Evolutionary conservation across 1,139 yeast species (phyloP).

Genomic region (Suhomyces yuchorum): DNA sequence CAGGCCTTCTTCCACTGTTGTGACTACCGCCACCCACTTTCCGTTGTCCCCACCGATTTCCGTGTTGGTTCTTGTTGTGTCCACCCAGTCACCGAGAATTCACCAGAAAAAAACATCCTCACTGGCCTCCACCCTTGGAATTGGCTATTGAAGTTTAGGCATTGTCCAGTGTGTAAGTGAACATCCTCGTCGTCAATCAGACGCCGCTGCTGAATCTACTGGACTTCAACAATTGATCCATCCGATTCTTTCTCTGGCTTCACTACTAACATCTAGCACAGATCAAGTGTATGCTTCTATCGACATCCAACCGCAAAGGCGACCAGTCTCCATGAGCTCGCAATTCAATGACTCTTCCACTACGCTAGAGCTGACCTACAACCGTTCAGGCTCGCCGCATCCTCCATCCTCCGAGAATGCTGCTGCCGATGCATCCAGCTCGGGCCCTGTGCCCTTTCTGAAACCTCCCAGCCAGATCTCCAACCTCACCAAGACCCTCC

Average conservation of each 20-base stretch:
- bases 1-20: neutral
- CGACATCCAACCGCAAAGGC: neutral
- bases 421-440: neutral
- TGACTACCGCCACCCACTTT: neutral
- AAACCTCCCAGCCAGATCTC: constrained; percentile 26
- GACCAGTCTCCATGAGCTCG: constrained; percentile 13
- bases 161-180: constrained; percentile 3
- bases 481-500: constrained; percentile 42
- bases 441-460: constrained; percentile 10
- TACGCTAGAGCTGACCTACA: constrained; percentile 9
- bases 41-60: neutral
- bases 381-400: constrained; percentile 11
- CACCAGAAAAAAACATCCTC: constrained; percentile 4
- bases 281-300: constrained; percentile 3
- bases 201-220: neutral
- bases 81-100: constrained; percentile 3
- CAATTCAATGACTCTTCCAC: constrained; percentile 13
- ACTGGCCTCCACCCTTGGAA: neutral
- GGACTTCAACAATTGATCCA: neutral
- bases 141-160: neutral
- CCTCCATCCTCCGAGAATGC: neutral
- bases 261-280: constrained; percentile 2
- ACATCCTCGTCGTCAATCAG: neutral
- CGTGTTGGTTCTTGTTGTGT: neutral
- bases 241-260: neutral